phyloP scores from a whole-genome alignment of 164 flowering plant species.

The Pachysandra terminalis region DNA sequence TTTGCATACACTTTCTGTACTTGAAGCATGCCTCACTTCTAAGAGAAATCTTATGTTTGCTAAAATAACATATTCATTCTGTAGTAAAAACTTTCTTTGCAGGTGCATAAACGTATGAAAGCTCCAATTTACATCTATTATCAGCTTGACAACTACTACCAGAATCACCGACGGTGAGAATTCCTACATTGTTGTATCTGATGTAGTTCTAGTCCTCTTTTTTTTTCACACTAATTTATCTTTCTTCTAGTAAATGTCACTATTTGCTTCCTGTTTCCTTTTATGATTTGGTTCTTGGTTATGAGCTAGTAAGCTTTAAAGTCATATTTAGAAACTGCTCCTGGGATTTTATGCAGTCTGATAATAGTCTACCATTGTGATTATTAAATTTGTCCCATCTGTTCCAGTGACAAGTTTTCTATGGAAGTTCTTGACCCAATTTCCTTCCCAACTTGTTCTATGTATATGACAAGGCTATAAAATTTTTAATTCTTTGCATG shows the following conservation, averaged over 20 bases:
- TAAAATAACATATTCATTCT: no score
- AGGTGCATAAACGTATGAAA: conserved; percentile 67
- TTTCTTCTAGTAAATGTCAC: background rate
- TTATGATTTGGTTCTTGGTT: background rate
- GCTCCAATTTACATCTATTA: conserved; percentile 82
- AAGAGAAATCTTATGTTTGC: no score
- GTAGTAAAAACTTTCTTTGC: conserved; percentile 11
- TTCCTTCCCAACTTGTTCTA: background rate
- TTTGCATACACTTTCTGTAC: no score
- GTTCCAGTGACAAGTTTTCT: no score
- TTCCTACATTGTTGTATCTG: conserved; percentile 4
- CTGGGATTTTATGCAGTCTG: background rate
- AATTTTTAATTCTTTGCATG: background rate
- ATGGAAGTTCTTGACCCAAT: no score
- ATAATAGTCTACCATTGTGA: background rate
- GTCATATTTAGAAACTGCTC: background rate
- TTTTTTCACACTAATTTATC: background rate
- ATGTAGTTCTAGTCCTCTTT: background rate
- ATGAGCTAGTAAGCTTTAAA: background rate
- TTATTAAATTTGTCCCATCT: no score
- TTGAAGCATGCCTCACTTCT: no score
- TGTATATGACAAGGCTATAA: background rate
- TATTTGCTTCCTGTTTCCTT: background rate
- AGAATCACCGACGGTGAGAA: conserved; percentile 76
- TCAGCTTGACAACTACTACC: conserved; percentile 80